Base-by-base conservation (phyloP, 139 green algal genomes). In the Raphidocelis subcapitata region DNA sequence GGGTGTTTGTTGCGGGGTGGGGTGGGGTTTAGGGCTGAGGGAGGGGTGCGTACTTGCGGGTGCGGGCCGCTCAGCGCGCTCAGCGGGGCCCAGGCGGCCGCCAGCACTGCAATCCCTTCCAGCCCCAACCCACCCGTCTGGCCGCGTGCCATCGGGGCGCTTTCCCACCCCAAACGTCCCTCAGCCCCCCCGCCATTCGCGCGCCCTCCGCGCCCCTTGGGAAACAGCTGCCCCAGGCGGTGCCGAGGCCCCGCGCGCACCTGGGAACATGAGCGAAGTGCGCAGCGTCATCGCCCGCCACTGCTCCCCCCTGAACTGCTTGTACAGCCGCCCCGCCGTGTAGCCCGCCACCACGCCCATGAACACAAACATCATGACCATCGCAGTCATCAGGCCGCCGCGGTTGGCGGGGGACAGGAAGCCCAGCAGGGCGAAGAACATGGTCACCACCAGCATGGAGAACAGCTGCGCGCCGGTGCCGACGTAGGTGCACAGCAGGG, bases 351-450 rank as follows among this genome's bases (percentile, higher is more conserved):
- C 90, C 32, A 95, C 52, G 51, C 94, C 96, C 93, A 98, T 97
- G 86, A 98, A 97, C 28, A 97, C 93, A 87, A 98, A 99, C 76
- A 99, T 90, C 82, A 97, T 77, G 52, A 97, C 76, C 75, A 93
- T 90, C 2, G 73, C 65, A 0, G 96, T 99, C 89, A 96, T 97
- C 3, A 99, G 88, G 36, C 94, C 93, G n/a, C 96, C 96, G 47
- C 96, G 91, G 85, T 99, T 99, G 68, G 96, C 93, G 0, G 96
- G 96, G 3, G 92, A 98, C 62, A 99, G 83, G 86, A 99, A 99
- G 47, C 95, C 93, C 62, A 99, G 91, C 65, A 97, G 72, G 0
- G 96, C 96, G 84, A 99, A 99, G 24, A 96, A 76, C 84, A 98
- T 97, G 36, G 94, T 98, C 18, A 98, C 85, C 8, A 97, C 31